Evolutionary conservation across 1,139 yeast genomes (phyloP).

Genomic region (Scheffersomyces illinoinensis): DNA sequence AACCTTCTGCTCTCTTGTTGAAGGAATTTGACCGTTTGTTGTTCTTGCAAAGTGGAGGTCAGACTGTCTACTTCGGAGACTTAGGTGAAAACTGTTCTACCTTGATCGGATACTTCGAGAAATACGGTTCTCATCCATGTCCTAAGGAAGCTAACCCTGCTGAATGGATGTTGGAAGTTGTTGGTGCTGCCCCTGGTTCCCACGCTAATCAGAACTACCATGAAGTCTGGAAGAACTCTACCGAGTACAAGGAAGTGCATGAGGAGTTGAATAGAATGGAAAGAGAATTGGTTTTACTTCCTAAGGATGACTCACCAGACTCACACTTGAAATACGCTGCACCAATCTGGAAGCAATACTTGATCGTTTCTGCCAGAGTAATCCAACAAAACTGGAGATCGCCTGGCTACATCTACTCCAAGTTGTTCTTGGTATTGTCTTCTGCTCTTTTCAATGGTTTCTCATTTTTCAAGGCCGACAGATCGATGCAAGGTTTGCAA

Average conservation of each 20-base stretch:
- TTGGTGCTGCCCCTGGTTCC: constrained; percentile 81
- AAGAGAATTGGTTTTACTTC: constrained; percentile 39
- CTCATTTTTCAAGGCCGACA: constrained; percentile 68
- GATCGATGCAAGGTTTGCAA: constrained; percentile 59
- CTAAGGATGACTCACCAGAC: constrained; percentile 34
- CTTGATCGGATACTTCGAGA: constrained; percentile 68
- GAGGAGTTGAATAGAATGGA: constrained; percentile 47
- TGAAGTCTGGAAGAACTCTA: constrained; percentile 65
- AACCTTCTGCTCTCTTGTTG: constrained; percentile 76
- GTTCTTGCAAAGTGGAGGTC: constrained; percentile 73
- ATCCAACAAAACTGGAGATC: constrained; percentile 73
- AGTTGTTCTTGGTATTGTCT: constrained; percentile 51
- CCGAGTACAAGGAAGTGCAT: constrained; percentile 49
- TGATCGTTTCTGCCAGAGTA: constrained; percentile 54
- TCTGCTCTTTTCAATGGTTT: constrained; percentile 71
- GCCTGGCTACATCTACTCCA: constrained; percentile 71
- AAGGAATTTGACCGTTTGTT: constrained; percentile 77
- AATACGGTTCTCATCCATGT: constrained; percentile 58
- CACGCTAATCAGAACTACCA: constrained; percentile 63
- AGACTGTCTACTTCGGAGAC: constrained; percentile 80
- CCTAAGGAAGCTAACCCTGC: constrained; percentile 76
- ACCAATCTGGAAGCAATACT: constrained; percentile 47
- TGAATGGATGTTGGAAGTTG: constrained; percentile 80
- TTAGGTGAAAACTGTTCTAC: constrained; percentile 64
- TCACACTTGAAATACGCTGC: constrained; percentile 45